Evolutionary conservation across 1,284 basidiomycete genomes (phyloP).

Genomic region (Farysia itapuensis): DNA sequence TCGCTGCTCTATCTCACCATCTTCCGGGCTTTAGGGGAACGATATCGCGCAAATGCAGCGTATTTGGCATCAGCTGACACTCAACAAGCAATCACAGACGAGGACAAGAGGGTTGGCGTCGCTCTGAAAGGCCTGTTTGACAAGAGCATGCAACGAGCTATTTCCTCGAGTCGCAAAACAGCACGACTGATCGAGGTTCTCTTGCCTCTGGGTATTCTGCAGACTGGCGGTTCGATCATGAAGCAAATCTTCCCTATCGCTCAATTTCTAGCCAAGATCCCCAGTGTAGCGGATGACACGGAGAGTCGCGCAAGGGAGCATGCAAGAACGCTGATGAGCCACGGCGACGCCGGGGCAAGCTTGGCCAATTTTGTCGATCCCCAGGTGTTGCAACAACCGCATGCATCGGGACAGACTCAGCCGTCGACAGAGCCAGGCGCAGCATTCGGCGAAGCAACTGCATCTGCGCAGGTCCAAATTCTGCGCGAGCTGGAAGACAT

Average conservation of each 20-base stretch:
- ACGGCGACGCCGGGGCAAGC: neutral
- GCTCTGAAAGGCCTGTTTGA: constrained; percentile 39
- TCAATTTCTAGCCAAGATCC: constrained; percentile 44
- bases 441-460: constrained; percentile 3
- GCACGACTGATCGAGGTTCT: constrained; percentile 39
- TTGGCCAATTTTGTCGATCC: constrained; percentile 18
- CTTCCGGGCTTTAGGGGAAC: constrained; percentile 43
- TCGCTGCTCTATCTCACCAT: constrained; percentile 41
- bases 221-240: constrained; percentile 41
- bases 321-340: too few relatives aligned
- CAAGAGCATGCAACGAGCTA: constrained; percentile 34
- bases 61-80: constrained; percentile 31
- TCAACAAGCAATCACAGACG: constrained; percentile 20
- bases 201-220: constrained; percentile 37
- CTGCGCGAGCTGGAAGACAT: constrained; percentile 24
- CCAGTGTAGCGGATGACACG: constrained; percentile 22
- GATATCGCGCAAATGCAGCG: constrained; percentile 27
- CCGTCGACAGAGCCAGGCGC: neutral
- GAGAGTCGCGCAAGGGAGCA: too few relatives aligned
- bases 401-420: neutral
- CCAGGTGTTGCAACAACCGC: constrained; percentile 11
- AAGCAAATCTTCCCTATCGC: constrained; percentile 45
- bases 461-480: constrained; percentile 5
- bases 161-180: constrained; percentile 37
- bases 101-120: constrained; percentile 26